A percentile compares a stretch with the other conserved stretches of the same genome.
Evolutionary conservation across 208 protist species (phyloP).

Genomic region (Trypanosoma cruzi): DNA sequence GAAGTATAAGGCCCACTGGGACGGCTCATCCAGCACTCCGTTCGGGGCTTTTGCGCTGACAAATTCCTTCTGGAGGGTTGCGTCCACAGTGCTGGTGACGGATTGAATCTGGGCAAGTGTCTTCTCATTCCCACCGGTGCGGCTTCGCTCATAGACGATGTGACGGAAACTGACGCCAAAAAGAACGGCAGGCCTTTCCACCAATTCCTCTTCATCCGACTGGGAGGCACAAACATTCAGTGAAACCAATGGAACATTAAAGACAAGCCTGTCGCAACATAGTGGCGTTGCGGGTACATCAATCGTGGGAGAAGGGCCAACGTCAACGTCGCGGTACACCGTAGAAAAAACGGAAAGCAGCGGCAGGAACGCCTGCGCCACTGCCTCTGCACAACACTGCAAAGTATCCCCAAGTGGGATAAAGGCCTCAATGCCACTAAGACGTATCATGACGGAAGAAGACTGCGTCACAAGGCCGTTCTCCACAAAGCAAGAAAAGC

Average conservation of each 20-base stretch:
- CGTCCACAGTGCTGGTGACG: slow-evolving; percentile 18
- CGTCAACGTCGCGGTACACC: neutral
- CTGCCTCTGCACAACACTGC: slow-evolving; percentile 35
- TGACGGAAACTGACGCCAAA: slow-evolving; percentile 22
- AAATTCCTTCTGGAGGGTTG: slow-evolving; percentile 32
- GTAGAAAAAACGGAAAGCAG: slow-evolving; percentile 9
- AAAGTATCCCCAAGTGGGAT: slow-evolving; percentile 37
- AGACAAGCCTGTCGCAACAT: slow-evolving; percentile 7
- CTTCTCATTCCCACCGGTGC: slow-evolving; percentile 22
- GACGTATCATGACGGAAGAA: slow-evolving; percentile 3
- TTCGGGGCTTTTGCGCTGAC: slow-evolving; percentile 19
- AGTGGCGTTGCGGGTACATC: neutral
- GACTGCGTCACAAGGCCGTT: slow-evolving; percentile 21
- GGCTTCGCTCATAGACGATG: slow-evolving; percentile 16
- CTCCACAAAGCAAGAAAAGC: slow-evolving; percentile 20
- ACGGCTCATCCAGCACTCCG: slow-evolving; percentile 27
- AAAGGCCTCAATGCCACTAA: slow-evolving; percentile 31
- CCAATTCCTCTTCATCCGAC: slow-evolving; percentile 14
- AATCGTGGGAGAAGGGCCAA: neutral
- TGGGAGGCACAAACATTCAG: slow-evolving; percentile 24
- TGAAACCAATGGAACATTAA: slow-evolving; percentile 24
- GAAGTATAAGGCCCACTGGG: slow-evolving; percentile 33
- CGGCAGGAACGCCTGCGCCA: slow-evolving; percentile 32
- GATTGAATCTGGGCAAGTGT: slow-evolving; percentile 9
- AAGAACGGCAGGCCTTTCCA: slow-evolving; percentile 12